A percentile compares a stretch with the other conserved stretches of the same genome.
Evolutionary conservation across 768 basidiomycete genomes (phyloP).

Genomic region (Saitozyma podzolica): DNA sequence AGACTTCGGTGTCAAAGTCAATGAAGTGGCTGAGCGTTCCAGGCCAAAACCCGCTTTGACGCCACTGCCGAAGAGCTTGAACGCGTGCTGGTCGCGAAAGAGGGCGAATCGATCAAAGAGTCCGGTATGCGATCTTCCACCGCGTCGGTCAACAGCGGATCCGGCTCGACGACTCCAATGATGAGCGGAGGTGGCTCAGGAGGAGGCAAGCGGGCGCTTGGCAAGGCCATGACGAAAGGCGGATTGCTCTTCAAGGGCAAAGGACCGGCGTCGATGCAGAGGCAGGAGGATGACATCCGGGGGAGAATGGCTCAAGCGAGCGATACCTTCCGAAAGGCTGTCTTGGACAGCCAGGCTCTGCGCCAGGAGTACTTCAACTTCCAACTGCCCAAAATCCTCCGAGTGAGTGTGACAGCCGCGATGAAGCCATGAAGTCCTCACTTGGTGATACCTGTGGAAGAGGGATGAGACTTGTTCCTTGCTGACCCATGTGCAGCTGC

Average conservation of each 20-base stretch:
- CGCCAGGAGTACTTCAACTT: conserved; percentile 98
- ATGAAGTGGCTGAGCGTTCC: background rate
- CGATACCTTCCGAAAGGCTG: conserved; percentile 85
- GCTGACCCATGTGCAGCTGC: conserved; percentile 58
- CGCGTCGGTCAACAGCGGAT: conserved; percentile 50
- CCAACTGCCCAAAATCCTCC: conserved; percentile 86
- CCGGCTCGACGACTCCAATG: conserved; percentile 57
- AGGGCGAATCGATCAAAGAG: conserved; percentile 88
- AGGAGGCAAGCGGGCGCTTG: conserved; percentile 72
- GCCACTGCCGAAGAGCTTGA: conserved; percentile 90
- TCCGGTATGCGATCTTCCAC: conserved; percentile 54
- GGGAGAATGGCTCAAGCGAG: conserved; percentile 78
- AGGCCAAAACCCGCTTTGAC: conserved; percentile 78
- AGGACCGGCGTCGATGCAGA: conserved; percentile 87
- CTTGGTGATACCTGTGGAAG: background rate
- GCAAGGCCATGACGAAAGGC: conserved; percentile 88
- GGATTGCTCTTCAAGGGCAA: conserved; percentile 86
- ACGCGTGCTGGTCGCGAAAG: conserved; percentile 85
- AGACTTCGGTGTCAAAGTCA: background rate
- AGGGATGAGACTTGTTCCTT: background rate
- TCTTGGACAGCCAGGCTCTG: conserved; percentile 82
- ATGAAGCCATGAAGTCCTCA: background rate
- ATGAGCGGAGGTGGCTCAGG: conserved; percentile 2
- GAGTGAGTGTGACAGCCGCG: conserved; percentile 61
- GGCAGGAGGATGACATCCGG: conserved; percentile 93